These are phyloP conservation scores for Teunomyces cretensis DNA, from an alignment of 805 yeast species.

Conservation along the genomic window DNA sequence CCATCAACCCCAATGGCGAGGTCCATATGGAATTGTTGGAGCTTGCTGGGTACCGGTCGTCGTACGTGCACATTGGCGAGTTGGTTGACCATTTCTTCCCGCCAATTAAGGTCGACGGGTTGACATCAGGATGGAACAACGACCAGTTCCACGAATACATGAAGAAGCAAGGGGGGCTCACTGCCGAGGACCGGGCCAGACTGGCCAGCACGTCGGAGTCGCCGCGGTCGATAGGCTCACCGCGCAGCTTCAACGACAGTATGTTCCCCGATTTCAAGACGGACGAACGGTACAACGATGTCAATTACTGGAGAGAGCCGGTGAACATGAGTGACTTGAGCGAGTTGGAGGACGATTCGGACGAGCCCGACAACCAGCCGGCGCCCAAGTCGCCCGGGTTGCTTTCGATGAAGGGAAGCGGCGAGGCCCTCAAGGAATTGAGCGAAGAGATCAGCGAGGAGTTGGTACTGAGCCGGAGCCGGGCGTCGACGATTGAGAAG, in stretches of 20 bases:
- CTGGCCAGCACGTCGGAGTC: constrained; percentile 1
- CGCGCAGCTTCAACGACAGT: constrained; percentile 18
- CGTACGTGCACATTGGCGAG: constrained; percentile 87
- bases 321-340: constrained; percentile 61
- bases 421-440: not conserved
- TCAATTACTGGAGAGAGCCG: constrained; percentile 91
- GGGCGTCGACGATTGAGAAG: constrained; percentile 4
- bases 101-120: constrained; percentile 48
- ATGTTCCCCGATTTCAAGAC: constrained; percentile 25
- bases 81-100: constrained; percentile 97
- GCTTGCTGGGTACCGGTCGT: constrained; percentile 85
- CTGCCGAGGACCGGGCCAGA: constrained; percentile 1
- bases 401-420: constrained; percentile 7
- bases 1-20: constrained; percentile 94
- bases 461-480: constrained; percentile 3
- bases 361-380: not conserved
- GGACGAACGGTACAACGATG: constrained; percentile 75
- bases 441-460: not conserved
- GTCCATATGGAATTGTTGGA: constrained; percentile 96
- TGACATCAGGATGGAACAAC: constrained; percentile 35
- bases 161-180: constrained; percentile 15
- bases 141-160: constrained; percentile 36
- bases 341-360: constrained; percentile 16
- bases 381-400: constrained; percentile 15
- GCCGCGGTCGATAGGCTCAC: constrained; percentile 10